phyloP scores from a whole-genome alignment of 108 stramenopile genomes.

The Asterionellopsis glacialis region DNA sequence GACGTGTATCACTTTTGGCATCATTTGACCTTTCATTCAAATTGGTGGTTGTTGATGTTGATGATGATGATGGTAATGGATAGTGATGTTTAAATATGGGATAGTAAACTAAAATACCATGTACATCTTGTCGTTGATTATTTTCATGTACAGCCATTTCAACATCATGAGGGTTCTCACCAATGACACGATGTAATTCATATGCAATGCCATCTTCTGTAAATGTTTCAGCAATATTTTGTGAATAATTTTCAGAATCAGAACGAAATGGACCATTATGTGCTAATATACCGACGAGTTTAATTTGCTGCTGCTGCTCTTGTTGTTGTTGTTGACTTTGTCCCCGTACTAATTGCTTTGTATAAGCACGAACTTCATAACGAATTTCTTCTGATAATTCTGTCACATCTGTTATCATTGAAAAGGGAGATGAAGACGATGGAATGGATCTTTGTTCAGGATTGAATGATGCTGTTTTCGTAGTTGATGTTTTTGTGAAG shows the following conservation, averaged over 20 bases:
- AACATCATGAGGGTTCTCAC: conserved; percentile 79
- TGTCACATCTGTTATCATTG: too few species aligned
- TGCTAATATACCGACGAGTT: conserved; percentile 75
- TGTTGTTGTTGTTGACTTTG: too few species aligned
- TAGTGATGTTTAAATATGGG: conserved; percentile 96
- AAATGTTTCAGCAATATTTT: conserved; percentile 94
- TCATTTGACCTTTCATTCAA: conserved; percentile 1
- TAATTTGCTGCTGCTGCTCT: too few species aligned
- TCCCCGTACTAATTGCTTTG: too few species aligned
- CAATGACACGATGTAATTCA: conserved; percentile 66
- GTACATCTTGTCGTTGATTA: conserved; percentile 91
- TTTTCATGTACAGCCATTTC: conserved; percentile 83
- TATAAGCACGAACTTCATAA: too few species aligned
- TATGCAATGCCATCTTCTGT: conserved; percentile 88
- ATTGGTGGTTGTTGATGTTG: too few species aligned
- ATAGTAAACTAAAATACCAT: conserved; percentile 97
- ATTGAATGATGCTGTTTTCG: too few species aligned
- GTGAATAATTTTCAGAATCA: conserved; percentile 91
- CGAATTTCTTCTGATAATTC: too few species aligned
- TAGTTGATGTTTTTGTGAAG: too few species aligned
- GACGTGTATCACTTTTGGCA: conserved; percentile 1
- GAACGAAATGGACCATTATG: conserved; percentile 90
- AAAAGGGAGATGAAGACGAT: too few species aligned
- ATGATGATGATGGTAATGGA: too few species aligned
- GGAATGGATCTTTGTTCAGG: too few species aligned